Conservation (phyloP, 306 rosid genomes). For the Alnus rubra region DNA sequence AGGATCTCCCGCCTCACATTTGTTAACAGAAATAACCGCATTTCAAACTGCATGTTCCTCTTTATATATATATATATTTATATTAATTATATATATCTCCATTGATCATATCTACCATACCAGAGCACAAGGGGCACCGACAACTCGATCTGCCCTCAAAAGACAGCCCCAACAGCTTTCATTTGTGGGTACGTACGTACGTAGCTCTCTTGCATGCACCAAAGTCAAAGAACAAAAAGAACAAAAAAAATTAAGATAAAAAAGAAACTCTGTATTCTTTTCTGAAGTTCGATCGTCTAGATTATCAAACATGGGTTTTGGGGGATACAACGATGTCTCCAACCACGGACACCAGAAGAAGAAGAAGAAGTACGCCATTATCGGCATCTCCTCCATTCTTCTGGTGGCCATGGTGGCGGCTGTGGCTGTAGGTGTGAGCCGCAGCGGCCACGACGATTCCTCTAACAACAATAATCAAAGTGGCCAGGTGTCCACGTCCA, state of each 20-base stretch:
- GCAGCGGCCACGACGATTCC: not conserved
- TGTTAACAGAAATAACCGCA: constrained; percentile 21
- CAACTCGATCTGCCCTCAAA: not conserved
- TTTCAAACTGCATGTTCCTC: not conserved
- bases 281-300: not conserved
- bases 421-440: constrained; percentile 45
- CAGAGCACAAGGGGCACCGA: constrained; percentile 29
- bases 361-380: constrained; percentile 42
- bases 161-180: constrained; percentile 1
- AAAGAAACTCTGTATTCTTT: not conserved
- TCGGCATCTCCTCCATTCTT: constrained; percentile 41
- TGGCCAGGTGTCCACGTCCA: constrained; percentile 1
- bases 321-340: constrained; percentile 24
- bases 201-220: too few species aligned
- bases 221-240: not conserved
- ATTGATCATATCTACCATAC: not conserved
- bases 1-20: constrained; percentile 32
- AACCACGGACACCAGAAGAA: constrained; percentile 17
- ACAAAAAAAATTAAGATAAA: not conserved
- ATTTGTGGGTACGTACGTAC: not conserved
- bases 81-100: constrained; percentile 8
- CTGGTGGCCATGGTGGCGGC: constrained; percentile 60
- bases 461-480: not conserved
- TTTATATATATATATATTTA: constrained; percentile 24
- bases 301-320: constrained; percentile 25